phyloP scores from a whole-genome alignment of 352 stramenopile species.

The Phytophthora melonis region DNA sequence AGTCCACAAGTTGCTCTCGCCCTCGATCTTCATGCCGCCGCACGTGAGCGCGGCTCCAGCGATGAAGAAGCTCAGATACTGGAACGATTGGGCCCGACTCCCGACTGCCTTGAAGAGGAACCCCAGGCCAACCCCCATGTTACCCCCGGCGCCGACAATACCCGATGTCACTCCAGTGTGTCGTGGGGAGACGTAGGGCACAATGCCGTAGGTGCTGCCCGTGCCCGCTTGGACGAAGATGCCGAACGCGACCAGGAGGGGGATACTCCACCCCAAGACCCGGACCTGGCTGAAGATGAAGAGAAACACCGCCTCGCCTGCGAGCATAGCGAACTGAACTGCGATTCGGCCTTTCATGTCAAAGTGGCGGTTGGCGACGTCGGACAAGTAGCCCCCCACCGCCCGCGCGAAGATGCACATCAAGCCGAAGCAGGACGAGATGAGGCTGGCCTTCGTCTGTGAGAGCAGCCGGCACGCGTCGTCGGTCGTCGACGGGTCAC shows the following conservation, averaged over 20 bases:
- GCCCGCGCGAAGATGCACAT: constrained; percentile 94
- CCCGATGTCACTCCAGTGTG: constrained; percentile 56
- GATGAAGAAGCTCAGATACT: constrained; percentile 54
- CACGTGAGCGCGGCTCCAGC: constrained; percentile 19
- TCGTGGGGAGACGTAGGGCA: constrained; percentile 53
- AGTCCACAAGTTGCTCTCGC: constrained; percentile 12
- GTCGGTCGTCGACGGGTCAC: constrained; percentile 28
- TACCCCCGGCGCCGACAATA: constrained; percentile 64
- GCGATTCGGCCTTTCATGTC: constrained; percentile 48
- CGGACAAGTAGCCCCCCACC: constrained; percentile 81
- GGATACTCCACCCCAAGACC: constrained; percentile 62
- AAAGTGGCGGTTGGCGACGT: constrained; percentile 73
- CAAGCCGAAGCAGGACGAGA: constrained; percentile 93
- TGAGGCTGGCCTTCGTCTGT: constrained; percentile 63
- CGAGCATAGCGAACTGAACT: constrained; percentile 80
- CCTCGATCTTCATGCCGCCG: not conserved
- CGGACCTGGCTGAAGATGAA: constrained; percentile 80
- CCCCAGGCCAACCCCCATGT: constrained; percentile 59
- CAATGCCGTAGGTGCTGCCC: constrained; percentile 65
- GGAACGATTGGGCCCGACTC: constrained; percentile 40
- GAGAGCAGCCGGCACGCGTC: constrained; percentile 30
- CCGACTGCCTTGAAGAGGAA: constrained; percentile 59
- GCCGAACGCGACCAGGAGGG: constrained; percentile 87
- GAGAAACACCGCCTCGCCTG: constrained; percentile 74
- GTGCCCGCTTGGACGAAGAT: constrained; percentile 74